Evolutionary conservation across 345 rosid species (phyloP), one percentile per base, ranked within the genome.

Genomic region (Anastatica hierochuntica): DNA sequence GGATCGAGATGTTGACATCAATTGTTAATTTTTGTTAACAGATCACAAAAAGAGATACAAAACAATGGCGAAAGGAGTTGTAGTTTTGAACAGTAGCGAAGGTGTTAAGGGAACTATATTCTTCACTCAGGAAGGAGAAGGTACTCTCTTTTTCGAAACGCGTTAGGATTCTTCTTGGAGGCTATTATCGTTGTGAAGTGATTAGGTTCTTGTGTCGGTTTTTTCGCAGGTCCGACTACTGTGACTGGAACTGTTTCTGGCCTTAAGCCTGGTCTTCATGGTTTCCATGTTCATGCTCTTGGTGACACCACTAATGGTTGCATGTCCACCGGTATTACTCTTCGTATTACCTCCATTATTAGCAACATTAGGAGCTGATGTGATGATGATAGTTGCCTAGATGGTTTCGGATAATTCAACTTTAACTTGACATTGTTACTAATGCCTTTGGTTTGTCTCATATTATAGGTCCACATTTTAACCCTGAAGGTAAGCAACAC

Each of bases 271-370:
- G 99, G 99, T 17, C 94, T 65, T 21, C 97, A 85, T 42, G 97
- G 97, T 19, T 88, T 92, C 80, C 97, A 88, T 66, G 94, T 92
- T 56, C 97, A 92, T 64, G 84, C 99, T 52, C 88, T 92, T 26
- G 97, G 99, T 49, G 99, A 92, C 69, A 88, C 97, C 38, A 88
- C 97, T 20, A 88, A 92, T 53, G 99, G 99, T 48, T 92, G 97
- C 87, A 83, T 92, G 94, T 92, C 99, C 21, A 92, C 97, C 50
- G 97, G 97, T 92, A 85, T n/a, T n/a, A 24, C 8, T 31, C 13
- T 1, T 23, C 9, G n/a, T 17, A 50, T 51, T 60, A 48, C 26
- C 45, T 50, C n/a, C 0, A 6, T 33, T 18, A 26, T n/a, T n/a
- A n/a, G n/a, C n/a, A n/a, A n/a, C n/a, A n/a, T n/a, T n/a, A n/a